Evolutionary conservation across 495 filamentous ascomycete genomes (phyloP).

Genomic region (Cercophora scortea): DNA sequence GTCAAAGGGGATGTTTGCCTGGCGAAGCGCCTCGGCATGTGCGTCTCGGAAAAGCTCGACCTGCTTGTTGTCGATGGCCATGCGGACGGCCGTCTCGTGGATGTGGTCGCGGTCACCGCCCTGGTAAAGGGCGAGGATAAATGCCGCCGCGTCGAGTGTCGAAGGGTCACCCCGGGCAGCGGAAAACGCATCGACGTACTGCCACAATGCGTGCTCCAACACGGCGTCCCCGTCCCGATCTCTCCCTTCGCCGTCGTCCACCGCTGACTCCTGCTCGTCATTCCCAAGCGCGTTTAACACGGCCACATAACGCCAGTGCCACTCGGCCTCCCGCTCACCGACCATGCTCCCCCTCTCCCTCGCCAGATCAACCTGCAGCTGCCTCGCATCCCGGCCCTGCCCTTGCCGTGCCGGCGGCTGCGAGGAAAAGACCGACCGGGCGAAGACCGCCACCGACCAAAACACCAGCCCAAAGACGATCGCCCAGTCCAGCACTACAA

Average conservation of each 20-base stretch:
- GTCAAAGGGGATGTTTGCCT: slow-evolving; percentile 5
- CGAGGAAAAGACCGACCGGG: not conserved
- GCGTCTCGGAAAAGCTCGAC: slow-evolving; percentile 6
- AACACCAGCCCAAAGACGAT: slow-evolving; percentile 9
- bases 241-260: not conserved
- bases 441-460: slow-evolving; percentile 8
- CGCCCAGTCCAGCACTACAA: slow-evolving; percentile 10
- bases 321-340: slow-evolving; percentile 8
- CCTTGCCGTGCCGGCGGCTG: not conserved
- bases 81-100: slow-evolving; percentile 1
- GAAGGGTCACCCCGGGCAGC: not conserved
- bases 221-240: not conserved
- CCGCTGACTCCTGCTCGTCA: not conserved
- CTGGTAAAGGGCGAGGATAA: slow-evolving; percentile 4
- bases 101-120: not conserved
- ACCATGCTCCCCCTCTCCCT: slow-evolving; percentile 6
- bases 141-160: not conserved
- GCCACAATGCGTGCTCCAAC: not conserved
- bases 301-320: slow-evolving; percentile 6
- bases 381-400: not conserved
- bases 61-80: slow-evolving; percentile 6
- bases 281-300: slow-evolving; percentile 1
- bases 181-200: slow-evolving; percentile 7
- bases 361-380: slow-evolving; percentile 3
- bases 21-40: slow-evolving; percentile 8